phyloP scores from a whole-genome alignment of 495 filamentous ascomycete genomes.

The Aspergillus haitiensis region DNA sequence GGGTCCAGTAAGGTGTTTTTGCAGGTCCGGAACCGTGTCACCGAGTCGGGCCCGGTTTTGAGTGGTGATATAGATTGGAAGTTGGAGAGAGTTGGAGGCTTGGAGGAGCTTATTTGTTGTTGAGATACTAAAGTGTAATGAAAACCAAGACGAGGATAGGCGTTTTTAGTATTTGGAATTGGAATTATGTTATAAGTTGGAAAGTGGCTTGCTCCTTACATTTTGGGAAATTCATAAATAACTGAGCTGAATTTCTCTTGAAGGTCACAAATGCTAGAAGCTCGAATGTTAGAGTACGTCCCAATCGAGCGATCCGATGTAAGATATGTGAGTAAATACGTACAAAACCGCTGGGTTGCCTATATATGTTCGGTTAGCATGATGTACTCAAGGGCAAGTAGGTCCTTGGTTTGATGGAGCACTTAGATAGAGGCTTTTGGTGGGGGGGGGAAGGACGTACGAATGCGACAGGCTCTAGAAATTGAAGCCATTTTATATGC shows the following conservation, averaged over 20 bases:
- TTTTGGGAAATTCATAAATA: conserved; percentile 79
- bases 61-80: conserved; percentile 82
- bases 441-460: conserved; percentile 23
- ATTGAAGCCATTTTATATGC: conserved; percentile 34
- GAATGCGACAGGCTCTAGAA: conserved; percentile 37
- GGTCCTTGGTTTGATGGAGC: no score
- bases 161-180: background rate
- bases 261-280: conserved; percentile 81
- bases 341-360: conserved; percentile 72
- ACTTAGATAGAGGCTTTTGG: background rate
- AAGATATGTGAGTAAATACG: conserved; percentile 20
- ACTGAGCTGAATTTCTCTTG: conserved; percentile 87
- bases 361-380: conserved; percentile 33
- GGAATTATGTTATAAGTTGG: background rate
- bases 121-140: conserved; percentile 25
- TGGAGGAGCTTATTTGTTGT: conserved; percentile 45
- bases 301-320: background rate
- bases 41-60: conserved; percentile 77
- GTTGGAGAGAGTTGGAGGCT: conserved; percentile 59
- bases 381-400: no score
- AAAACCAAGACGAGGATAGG: background rate
- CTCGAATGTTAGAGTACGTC: conserved; percentile 13
- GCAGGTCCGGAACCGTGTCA: conserved; percentile 69
- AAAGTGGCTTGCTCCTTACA: conserved; percentile 50
- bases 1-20: conserved; percentile 36